A percentile compares a stretch with the other conserved stretches of the same genome.
Evolutionary conservation across 495 filamentous ascomycete genomes (phyloP).

Genomic region (Aspergillus biplanus): DNA sequence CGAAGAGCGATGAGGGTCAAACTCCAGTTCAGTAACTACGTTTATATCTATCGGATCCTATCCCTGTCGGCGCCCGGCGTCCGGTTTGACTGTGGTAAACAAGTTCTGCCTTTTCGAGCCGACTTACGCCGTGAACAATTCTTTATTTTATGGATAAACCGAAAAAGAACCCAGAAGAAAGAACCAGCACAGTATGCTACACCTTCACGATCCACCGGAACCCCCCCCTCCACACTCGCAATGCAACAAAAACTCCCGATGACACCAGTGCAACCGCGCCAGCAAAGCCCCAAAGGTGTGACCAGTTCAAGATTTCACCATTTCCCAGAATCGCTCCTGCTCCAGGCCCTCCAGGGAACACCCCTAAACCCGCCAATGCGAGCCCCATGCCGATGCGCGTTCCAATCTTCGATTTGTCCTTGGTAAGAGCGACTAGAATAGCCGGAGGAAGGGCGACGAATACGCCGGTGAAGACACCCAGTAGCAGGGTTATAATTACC

Average conservation of each 20-base stretch:
- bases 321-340: slow-evolving; percentile 32
- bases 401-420: slow-evolving; percentile 32
- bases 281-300: background rate
- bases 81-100: background rate
- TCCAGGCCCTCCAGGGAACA: slow-evolving; percentile 41
- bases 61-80: background rate
- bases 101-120: background rate
- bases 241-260: background rate
- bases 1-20: background rate
- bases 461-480: slow-evolving; percentile 42
- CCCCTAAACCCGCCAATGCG: slow-evolving; percentile 29
- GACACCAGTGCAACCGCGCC: background rate
- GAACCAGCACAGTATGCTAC: background rate
- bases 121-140: background rate
- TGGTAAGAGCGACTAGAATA: slow-evolving; percentile 22
- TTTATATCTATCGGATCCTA: background rate
- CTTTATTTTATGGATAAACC: background rate
- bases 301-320: background rate
- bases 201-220: background rate
- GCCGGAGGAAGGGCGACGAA: slow-evolving; percentile 28
- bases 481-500: slow-evolving; percentile 39
- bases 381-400: slow-evolving; percentile 42
- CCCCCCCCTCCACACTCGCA: background rate
- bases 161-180: background rate
- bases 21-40: background rate